These are phyloP conservation scores for Ogataea glucozyma DNA, from an alignment of 805 yeast species.

Conservation along the genomic window DNA sequence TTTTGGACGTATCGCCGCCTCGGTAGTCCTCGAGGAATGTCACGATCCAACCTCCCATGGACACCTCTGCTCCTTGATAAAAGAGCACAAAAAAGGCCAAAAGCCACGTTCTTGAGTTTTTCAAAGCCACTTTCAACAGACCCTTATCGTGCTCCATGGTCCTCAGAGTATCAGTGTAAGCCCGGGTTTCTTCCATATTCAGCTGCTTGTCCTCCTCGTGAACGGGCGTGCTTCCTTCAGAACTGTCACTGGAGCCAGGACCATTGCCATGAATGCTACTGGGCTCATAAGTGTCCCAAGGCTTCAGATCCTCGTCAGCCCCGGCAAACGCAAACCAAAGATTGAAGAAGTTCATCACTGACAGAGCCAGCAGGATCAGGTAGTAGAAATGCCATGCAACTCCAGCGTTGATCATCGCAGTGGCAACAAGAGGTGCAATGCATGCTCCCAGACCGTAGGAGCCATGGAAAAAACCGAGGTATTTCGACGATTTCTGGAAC, in stretches of 20 bases:
- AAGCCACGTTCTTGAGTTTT: conserved; percentile 44
- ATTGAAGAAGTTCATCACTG: conserved; percentile 37
- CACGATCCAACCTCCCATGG: conserved; percentile 71
- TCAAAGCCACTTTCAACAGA: conserved; percentile 41
- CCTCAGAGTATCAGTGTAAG: conserved; percentile 19
- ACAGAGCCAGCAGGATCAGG: conserved; percentile 46
- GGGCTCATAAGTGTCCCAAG: conserved; percentile 35
- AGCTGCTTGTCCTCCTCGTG: conserved; percentile 17
- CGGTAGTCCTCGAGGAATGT: conserved; percentile 60
- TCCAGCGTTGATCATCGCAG: conserved; percentile 51
- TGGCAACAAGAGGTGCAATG: conserved; percentile 63
- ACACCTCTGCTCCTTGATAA: conserved; percentile 70
- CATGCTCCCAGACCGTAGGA: conserved; percentile 74
- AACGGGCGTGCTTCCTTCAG: conserved; percentile 7
- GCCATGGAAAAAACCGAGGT: conserved; percentile 67
- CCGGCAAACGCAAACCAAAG: conserved; percentile 47
- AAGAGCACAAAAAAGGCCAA: conserved; percentile 56
- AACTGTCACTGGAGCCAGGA: neutral
- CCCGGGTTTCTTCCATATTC: conserved; percentile 23
- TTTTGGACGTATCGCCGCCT: conserved; percentile 43
- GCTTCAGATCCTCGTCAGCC: conserved; percentile 47
- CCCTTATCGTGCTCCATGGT: conserved; percentile 28
- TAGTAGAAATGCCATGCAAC: conserved; percentile 56
- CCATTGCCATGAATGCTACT: neutral
- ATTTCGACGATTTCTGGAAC: conserved; percentile 53